A percentile compares a stretch with the other conserved stretches of the same genome.
phyloP scores from a whole-genome alignment of 2,329 filamentous ascomycete species.

The Diaporthe vaccinii region DNA sequence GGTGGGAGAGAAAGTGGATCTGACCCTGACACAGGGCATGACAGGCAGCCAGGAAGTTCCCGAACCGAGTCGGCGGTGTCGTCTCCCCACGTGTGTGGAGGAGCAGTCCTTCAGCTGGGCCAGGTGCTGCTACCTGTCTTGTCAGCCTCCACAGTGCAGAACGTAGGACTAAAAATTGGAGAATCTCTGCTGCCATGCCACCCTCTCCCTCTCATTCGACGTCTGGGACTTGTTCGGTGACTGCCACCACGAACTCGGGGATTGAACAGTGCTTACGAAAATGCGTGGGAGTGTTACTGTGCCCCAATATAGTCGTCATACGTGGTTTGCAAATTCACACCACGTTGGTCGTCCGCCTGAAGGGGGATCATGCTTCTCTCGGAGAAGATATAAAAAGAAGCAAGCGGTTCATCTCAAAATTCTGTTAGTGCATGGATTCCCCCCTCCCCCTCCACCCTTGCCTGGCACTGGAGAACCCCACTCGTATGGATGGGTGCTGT shows the following conservation, averaged over 20 bases:
- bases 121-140: neutral
- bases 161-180: neutral
- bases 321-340: neutral
- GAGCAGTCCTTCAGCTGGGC: conserved; percentile 19
- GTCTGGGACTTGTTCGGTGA: neutral
- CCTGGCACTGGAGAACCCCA: neutral
- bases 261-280: neutral
- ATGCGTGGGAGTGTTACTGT: neutral
- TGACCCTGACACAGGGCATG: conserved; percentile 20
- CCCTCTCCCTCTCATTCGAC: neutral
- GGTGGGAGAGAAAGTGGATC: conserved; percentile 19
- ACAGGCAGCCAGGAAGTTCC: conserved; percentile 18
- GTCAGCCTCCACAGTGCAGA: neutral
- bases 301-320: neutral
- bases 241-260: neutral
- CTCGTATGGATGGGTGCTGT: neutral
- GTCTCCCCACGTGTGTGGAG: conserved; percentile 16
- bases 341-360: neutral
- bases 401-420: conserved; percentile 28
- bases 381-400: conserved; percentile 26
- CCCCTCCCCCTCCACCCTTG: neutral
- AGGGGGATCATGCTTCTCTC: neutral
- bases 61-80: conserved; percentile 20
- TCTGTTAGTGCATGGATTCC: conserved; percentile 8
- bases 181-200: neutral